A percentile compares a stretch with the other conserved stretches of the same genome.
These are phyloP conservation scores for Choanephora cucurbitarum DNA, from an alignment of 371 early-diverging fungal species.

Conservation along the genomic window DNA sequence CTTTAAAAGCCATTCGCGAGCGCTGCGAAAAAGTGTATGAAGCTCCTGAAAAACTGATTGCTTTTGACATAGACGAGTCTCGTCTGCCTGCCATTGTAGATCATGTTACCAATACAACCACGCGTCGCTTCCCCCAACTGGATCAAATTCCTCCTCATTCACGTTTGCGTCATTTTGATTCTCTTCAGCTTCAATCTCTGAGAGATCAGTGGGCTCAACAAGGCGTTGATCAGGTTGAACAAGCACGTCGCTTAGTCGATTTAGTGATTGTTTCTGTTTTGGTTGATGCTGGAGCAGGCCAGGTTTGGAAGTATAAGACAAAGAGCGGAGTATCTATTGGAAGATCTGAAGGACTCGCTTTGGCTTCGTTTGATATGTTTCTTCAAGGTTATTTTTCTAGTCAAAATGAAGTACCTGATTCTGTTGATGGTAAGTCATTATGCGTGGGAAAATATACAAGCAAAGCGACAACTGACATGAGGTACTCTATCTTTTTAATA, in stretches of 20 bases:
- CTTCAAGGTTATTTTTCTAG: constrained; percentile 76
- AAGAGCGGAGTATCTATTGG: constrained; percentile 39
- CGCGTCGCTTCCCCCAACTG: constrained; percentile 68
- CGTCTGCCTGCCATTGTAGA: constrained; percentile 69
- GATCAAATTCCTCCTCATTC: constrained; percentile 84
- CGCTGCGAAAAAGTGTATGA: constrained; percentile 68
- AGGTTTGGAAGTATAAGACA: constrained; percentile 72
- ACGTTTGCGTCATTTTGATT: constrained; percentile 85
- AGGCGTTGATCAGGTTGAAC: constrained; percentile 53
- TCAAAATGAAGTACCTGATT: constrained; percentile 48
- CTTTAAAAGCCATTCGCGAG: constrained; percentile 80
- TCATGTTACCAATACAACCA: constrained; percentile 66
- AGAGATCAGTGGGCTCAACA: constrained; percentile 27
- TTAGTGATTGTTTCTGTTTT: constrained; percentile 88
- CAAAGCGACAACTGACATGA: constrained; percentile 7
- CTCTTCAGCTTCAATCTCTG: constrained; percentile 55
- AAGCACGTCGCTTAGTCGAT: constrained; percentile 76
- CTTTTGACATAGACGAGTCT: constrained; percentile 71
- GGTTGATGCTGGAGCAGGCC: constrained; percentile 93
- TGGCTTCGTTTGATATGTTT: constrained; percentile 91
- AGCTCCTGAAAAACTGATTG: constrained; percentile 54
- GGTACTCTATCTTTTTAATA: not conserved
- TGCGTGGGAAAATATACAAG: not conserved
- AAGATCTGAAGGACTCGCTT: constrained; percentile 87
- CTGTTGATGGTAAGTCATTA: constrained; percentile 67